Percentiles rank a stretch among this genome's conserved stretches.
phyloP scores from a whole-genome alignment of 2,329 filamentous ascomycete genomes.

The Hymenoscyphus occultus region DNA sequence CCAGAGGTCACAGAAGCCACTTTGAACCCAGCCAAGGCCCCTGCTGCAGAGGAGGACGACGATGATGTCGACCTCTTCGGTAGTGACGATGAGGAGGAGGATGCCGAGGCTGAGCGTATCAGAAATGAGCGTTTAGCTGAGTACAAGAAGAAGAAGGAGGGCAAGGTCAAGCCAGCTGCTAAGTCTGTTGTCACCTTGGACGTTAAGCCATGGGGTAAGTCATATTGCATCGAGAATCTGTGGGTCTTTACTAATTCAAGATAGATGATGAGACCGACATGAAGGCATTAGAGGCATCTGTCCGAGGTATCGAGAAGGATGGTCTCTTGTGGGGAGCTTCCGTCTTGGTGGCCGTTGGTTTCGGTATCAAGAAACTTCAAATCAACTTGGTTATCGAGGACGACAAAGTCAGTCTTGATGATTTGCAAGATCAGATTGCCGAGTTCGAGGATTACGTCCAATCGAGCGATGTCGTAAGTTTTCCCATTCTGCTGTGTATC shows the following conservation, averaged over 20 bases:
- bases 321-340: conserved; percentile 95
- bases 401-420: conserved; percentile 85
- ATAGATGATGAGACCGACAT: conserved; percentile 92
- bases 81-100: conserved; percentile 90
- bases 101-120: conserved; percentile 77
- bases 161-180: conserved; percentile 85
- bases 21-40: conserved; percentile 82
- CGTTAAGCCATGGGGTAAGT: conserved; percentile 98
- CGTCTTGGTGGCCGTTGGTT: conserved; percentile 86
- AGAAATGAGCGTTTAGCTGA: conserved; percentile 88
- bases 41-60: conserved; percentile 69
- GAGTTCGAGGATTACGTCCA: conserved; percentile 94
- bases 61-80: conserved; percentile 93
- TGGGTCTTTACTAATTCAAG: conserved; percentile 24
- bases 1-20: conserved; percentile 76
- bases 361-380: conserved; percentile 99
- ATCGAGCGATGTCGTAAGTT: conserved; percentile 76
- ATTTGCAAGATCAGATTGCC: conserved; percentile 82
- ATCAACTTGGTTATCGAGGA: conserved; percentile 98
- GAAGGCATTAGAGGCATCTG: conserved; percentile 72
- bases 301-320: conserved; percentile 83
- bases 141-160: conserved; percentile 96
- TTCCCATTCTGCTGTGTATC: background rate
- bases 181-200: conserved; percentile 96
- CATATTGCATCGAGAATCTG: conserved; percentile 3